Base-by-base conservation (phyloP, 148 eudicot species). In the Pharnaceum exiguum region DNA sequence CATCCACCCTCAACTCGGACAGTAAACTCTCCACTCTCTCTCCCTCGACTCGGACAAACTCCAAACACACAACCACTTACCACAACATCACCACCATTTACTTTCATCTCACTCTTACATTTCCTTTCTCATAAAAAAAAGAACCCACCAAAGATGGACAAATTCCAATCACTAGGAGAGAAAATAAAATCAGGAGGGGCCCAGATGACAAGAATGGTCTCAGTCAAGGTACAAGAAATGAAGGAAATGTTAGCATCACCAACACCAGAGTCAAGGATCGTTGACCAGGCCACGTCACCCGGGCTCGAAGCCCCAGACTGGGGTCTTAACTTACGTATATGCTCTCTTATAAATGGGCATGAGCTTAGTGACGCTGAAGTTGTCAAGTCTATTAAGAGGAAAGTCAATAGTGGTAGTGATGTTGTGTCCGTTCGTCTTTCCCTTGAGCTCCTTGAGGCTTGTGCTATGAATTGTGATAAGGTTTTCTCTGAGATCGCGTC, bases 401-500 rank as follows among this genome's bases (percentile, higher is more conserved):
- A 91, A 72, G 59, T 91, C 18, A 31, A 49, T 7, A 33, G 51
- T 9, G 77, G 65, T 12, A 63, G 55, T 1, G 57, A 49, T 25
- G 82, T n/a, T n/a, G n/a, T n/a, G n/a, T n/a, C n/a, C n/a, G n/a
- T n/a, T n/a, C n/a, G n/a, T n/a, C n/a, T n/a, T n/a, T n/a, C n/a
- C n/a, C n/a, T 91, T 17, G 98, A 91, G 71, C 60, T 91, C 43
- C 47, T 90, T 31, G 95, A 86, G 71, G 74, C 77, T 12, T 85
- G 85, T 38, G 75, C 89, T 3, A 82, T 89, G 49, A 91, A 91
- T 38, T 91, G 98, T 44, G 98, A 91, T 70, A 88, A 87, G 75
- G 94, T 91, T 42, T 85, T 88, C 37, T 85, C 98, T 4, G 96
- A 85, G 68, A 87, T 91, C 35, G 96, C 96, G 51, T 83, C 97